Conservation (phyloP, 2,329 filamentous ascomycete genomes). For the Colletotrichum sp. region DNA sequence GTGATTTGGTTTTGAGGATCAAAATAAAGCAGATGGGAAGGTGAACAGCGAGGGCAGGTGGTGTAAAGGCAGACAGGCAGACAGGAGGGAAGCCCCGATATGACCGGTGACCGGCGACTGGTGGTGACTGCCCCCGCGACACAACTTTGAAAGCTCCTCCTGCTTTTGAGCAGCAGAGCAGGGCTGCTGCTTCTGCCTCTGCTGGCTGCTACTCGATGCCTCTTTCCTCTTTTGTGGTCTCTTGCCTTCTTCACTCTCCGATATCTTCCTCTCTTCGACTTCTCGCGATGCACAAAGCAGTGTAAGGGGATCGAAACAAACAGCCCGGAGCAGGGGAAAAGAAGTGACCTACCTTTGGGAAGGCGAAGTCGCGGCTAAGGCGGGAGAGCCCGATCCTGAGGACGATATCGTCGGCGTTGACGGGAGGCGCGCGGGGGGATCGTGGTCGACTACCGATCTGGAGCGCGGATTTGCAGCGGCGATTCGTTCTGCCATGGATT, state of each 20-base stretch:
- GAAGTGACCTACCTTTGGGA: constrained; percentile 20
- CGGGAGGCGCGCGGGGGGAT: constrained; percentile 54
- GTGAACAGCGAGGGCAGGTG: neutral
- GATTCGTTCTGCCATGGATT: constrained; percentile 73
- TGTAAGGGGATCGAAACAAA: neutral
- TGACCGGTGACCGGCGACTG: neutral
- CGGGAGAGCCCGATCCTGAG: constrained; percentile 13
- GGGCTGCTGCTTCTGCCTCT: neutral
- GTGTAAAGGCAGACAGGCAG: neutral
- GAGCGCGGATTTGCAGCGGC: constrained; percentile 50
- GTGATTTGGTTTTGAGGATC: neutral
- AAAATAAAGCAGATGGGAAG: constrained; percentile 18
- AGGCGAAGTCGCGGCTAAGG: constrained; percentile 17
- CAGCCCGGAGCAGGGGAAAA: neutral
- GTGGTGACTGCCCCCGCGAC: neutral
- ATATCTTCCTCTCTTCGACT: neutral
- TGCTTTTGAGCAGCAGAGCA: neutral
- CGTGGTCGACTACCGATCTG: constrained; percentile 60
- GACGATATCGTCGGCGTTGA: constrained; percentile 33
- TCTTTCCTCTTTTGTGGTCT: neutral
- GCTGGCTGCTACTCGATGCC: neutral
- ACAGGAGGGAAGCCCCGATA: neutral
- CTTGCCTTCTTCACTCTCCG: neutral
- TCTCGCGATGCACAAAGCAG: neutral
- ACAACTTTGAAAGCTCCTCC: neutral